Base-by-base conservation (phyloP, 306 rosid genomes). In the Lotus japonicus region DNA sequence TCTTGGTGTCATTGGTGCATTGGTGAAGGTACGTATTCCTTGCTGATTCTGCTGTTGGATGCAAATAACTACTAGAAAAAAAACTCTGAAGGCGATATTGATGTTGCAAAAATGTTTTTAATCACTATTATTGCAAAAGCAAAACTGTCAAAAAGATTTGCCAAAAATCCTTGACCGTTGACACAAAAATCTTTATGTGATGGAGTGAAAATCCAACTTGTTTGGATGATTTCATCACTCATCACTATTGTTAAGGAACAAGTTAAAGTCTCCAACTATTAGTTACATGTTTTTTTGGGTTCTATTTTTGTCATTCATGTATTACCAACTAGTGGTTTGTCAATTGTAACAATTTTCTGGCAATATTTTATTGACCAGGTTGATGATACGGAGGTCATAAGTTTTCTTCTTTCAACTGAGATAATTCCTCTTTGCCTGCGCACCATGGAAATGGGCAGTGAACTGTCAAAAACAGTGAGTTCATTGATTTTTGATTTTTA, bases 401-500 rank as follows among this genome's bases (percentile, higher is more conserved):
- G 94, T 66, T 92, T 90, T 81, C 97, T 92, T 65, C 94, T 92
- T 56, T 90, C 97, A 2, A 92, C 97, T 1, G 98, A 92, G 80
- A 92, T 92, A 64, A 92, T 90, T 71, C 98, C 98, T 1, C 70
- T 92, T 77, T 92, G 97, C 81, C 67, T 92, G 48, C 97, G 97
- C 45, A 92, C 98, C 3, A 92, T 92, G 98, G 98, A 92, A 82
- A 90, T 90, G 97, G 98, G 97, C 14, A 92, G 97, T 61, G 98
- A 92, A 71, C 76, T 92, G 63, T 92, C 98, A 73, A 94, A 94
- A 90, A 90, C 97, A 75, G 97, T 84, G 84, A 85, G 95, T 87
- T 23, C 73, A 62, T 71, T 54, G 83, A 70, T 73, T 75, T 73
- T 68, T 72, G 21, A 55, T 41, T 76, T 14, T 68, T 48, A 3